Percentiles rank a stretch among this genome's conserved stretches.
phyloP scores from a whole-genome alignment of 768 basidiomycete genomes.

The Leucogyrophana mollusca region DNA sequence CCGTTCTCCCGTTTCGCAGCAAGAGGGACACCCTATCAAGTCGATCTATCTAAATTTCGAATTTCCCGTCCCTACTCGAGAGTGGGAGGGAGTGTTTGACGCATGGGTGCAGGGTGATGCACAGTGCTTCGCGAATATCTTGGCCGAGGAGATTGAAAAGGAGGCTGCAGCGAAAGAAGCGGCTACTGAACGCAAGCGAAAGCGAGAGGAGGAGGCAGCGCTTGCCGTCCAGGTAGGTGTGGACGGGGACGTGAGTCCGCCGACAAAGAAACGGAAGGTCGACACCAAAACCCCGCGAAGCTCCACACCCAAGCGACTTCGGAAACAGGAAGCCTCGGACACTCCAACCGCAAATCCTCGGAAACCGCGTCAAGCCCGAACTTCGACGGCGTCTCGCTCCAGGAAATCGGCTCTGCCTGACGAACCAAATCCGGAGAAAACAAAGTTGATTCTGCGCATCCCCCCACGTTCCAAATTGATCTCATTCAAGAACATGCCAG shows the following conservation, averaged over 20 bases:
- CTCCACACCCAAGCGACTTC: constrained; percentile 11
- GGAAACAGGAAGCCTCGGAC: constrained; percentile 23
- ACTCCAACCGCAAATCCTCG: constrained; percentile 23
- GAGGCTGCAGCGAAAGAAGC: constrained; percentile 54
- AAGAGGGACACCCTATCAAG: constrained; percentile 57
- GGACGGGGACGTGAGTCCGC: constrained; percentile 3
- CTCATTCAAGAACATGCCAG: neutral
- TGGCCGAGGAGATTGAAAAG: constrained; percentile 58
- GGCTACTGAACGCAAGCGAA: constrained; percentile 53
- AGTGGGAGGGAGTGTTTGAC: constrained; percentile 92
- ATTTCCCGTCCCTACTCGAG: constrained; percentile 79
- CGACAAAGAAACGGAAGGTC: constrained; percentile 26
- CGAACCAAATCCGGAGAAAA: constrained; percentile 15
- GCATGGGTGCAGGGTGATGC: constrained; percentile 88
- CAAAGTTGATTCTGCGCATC: constrained; percentile 11
- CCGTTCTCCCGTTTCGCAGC: constrained; percentile 27
- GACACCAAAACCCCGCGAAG: constrained; percentile 10
- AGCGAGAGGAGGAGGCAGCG: constrained; percentile 47
- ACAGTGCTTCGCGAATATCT: constrained; percentile 67
- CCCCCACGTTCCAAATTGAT: neutral
- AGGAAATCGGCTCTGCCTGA: constrained; percentile 9
- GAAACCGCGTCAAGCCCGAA: constrained; percentile 26
- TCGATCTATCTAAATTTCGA: constrained; percentile 85
- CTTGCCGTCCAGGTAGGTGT: constrained; percentile 1
- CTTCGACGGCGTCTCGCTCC: constrained; percentile 11